These are phyloP conservation scores for Wickerhamiella infanticola DNA, from an alignment of 1,139 yeast species.

Conservation along the genomic window DNA sequence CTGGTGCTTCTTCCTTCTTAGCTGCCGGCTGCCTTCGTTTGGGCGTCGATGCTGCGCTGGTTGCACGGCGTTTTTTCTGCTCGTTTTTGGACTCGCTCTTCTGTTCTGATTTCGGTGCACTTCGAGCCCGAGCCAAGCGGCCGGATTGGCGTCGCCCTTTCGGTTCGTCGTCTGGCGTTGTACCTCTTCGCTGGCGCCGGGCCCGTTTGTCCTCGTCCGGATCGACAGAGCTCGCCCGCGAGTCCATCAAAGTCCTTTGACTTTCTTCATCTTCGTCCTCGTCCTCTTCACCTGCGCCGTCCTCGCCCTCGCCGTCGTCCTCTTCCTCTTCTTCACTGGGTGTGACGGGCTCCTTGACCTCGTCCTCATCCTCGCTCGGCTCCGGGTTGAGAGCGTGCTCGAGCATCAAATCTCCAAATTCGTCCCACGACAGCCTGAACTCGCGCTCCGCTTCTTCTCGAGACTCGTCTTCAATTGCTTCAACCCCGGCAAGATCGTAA, in stretches of 20 bases:
- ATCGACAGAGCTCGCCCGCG: not conserved
- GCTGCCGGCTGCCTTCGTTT: not conserved
- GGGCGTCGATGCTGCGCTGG: not conserved
- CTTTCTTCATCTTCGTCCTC: constrained; percentile 4
- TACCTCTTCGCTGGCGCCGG: not conserved
- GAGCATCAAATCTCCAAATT: constrained; percentile 30
- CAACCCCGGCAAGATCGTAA: constrained; percentile 37
- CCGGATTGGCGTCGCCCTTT: not conserved
- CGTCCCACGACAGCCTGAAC: constrained; percentile 32
- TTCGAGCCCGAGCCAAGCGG: constrained; percentile 1
- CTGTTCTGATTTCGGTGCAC: not conserved
- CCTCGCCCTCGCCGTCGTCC: not conserved
- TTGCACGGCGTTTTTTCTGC: not conserved
- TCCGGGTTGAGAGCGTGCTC: constrained; percentile 23
- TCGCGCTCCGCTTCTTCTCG: constrained; percentile 17
- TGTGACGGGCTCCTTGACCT: not conserved
- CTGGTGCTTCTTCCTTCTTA: not conserved
- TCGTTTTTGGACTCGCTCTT: not conserved
- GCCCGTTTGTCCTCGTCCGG: not conserved
- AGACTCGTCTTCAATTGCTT: constrained; percentile 11
- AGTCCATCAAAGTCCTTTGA: not conserved
- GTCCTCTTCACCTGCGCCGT: not conserved
- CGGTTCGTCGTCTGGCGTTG: not conserved
- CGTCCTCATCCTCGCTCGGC: not conserved
- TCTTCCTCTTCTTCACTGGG: not conserved